Evolutionary conservation across 2,329 filamentous ascomycete species (phyloP), one percentile per base, ranked within the genome.

Genomic region (Alternaria gansuensis): DNA sequence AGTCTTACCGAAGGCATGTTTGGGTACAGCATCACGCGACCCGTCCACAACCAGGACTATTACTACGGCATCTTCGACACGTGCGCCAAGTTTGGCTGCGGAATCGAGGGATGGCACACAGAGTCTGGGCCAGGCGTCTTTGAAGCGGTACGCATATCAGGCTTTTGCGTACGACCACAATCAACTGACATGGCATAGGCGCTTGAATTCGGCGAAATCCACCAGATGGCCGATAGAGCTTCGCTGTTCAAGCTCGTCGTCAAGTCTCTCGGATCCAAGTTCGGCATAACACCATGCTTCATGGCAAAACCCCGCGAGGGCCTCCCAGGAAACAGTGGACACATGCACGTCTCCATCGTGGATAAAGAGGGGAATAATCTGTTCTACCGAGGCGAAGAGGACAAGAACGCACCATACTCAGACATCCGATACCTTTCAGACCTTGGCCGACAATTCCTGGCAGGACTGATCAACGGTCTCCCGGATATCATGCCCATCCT

Each of bases 261-360:
- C 65, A 97, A 97, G 80, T 93, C 92, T 9, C 87, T 97, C 37
- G 92, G 91, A 43, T 90, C 88, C 56, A 90, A 92, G 73, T 91
- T 93, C 75, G 92, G 92, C 66, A 96, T 99, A 74, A 97, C 92
- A 0, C 95, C 95, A 0, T 96, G 92, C 78, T 99, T 99, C 82
- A 99, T 99, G 95, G 95, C 95, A 14, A 99, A 99, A 79, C 95
- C 95, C 3, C 88, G 91, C 66, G 87, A 96, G 70, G 93, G 93
- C 0, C 82, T 98, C 0, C 95, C 95, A 0, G 95, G 95, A 45
- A 98, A 98, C 81, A 95, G 90, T 63, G 95, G 95, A 1, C 95
- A 99, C 76, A 94, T 97, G 84, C 95, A 99, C 77, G 84, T 98
- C 62, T 98, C 94, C 0, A 82, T 99, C 9, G 88, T 94, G 17